Evolutionary conservation across 2,329 filamentous ascomycete genomes (phyloP), one percentile per base, ranked within the genome.

Genomic region (Waltergamsia citrina): DNA sequence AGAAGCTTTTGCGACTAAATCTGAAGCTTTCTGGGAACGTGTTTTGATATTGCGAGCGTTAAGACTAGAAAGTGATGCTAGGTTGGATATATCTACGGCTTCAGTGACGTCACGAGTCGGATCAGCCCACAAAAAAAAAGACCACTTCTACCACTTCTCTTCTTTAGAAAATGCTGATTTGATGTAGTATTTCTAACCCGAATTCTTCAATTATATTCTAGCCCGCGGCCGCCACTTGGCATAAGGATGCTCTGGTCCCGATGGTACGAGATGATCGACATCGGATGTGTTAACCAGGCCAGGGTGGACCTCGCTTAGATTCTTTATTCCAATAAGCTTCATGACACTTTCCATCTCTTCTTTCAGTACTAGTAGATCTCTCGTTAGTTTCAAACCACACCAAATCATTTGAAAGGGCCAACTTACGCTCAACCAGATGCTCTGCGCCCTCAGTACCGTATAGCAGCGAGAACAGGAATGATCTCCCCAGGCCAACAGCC

Each of bases 401-500:
- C 7, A 29, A 23, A 14, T 14, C 12, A 9, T 22, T 20, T 7
- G 8, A 24, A 8, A 17, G 5, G 9, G 16, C 10, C 7, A 7
- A 34, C 24, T 22, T 25, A 34, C 24, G 17, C 19, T 34, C 16
- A 16, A 34, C 33, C n/a, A 29, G 33, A 22, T 34, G 24, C 33
- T 34, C 33, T 11, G 25, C 33, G 7, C 33, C 24, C 15, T 34
- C 33, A 8, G 33, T 29, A 10, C 33, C 33, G 17, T 34, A 29
- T 5, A 15, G 11, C 14, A 34, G 18, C 16, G 24, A 34, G 44
- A 68, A 81, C 27, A 81, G 42, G 35, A 78, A 71, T 0, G 72
- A 72, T 14, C 78, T 57, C 0, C 78, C 79, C 8, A 84, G 56
- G 0, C 77, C 77, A 0, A 78, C 78, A 0, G 71, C 76, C 34